Percentiles rank a stretch among this genome's conserved stretches.
These are phyloP conservation scores for Arthrobotrys sinensis DNA, from an alignment of 2,329 filamentous ascomycete species.

Conservation along the genomic window DNA sequence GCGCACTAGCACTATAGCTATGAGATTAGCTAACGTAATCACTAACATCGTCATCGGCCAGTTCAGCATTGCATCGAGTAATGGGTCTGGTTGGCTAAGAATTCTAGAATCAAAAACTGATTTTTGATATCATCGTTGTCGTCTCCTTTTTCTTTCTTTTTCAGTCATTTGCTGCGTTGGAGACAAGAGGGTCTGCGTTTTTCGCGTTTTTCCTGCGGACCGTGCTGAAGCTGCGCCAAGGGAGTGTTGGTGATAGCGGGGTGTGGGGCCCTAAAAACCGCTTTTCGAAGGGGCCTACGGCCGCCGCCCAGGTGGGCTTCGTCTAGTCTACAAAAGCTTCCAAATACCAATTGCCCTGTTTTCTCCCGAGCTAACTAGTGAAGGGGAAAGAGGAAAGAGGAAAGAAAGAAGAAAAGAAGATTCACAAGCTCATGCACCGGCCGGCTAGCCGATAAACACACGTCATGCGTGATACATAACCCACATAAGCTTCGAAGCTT, in stretches of 20 bases:
- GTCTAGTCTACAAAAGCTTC: conserved; percentile 1
- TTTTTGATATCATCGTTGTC: neutral
- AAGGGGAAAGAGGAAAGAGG: too few species aligned
- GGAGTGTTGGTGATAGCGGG: neutral
- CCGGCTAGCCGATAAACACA: neutral
- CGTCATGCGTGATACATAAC: neutral
- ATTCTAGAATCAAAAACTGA: neutral
- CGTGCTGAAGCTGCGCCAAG: neutral
- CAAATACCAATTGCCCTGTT: conserved; percentile 9
- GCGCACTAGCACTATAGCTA: too few species aligned
- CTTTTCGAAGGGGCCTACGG: neutral
- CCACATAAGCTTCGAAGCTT: neutral
- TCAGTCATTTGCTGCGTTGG: neutral
- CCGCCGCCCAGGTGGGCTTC: conserved; percentile 18
- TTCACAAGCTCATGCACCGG: neutral
- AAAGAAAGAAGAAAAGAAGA: too few species aligned
- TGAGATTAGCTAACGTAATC: too few species aligned
- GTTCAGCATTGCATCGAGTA: too few species aligned
- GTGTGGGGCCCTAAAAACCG: conserved; percentile 14
- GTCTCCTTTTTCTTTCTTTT: conserved; percentile 3
- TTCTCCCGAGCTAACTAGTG: too few species aligned
- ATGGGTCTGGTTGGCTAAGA: too few species aligned
- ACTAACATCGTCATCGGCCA: too few species aligned
- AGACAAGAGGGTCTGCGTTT: conserved; percentile 23
- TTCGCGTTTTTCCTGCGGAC: conserved; percentile 28